These are phyloP conservation scores for Lactarius akahatsu DNA, from an alignment of 768 basidiomycete species.

Conservation along the genomic window DNA sequence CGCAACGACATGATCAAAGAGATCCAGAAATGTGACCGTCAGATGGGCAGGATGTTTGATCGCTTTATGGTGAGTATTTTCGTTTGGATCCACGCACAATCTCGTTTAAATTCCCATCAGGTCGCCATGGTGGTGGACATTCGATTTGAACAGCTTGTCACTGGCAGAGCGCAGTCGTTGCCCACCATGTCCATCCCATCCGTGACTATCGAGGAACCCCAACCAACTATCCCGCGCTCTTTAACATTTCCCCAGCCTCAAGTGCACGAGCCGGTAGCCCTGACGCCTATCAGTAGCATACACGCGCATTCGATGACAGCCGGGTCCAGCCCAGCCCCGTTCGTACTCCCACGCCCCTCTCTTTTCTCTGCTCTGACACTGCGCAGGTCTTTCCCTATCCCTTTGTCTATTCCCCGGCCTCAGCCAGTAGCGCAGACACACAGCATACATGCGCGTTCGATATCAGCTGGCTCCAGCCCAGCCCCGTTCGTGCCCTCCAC, in stretches of 20 bases:
- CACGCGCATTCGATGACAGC: neutral
- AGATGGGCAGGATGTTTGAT: slow-evolving; percentile 20
- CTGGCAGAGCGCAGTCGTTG: slow-evolving; percentile 11
- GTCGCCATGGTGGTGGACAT: slow-evolving; percentile 19
- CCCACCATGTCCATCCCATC: neutral
- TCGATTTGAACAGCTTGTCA: slow-evolving; percentile 13
- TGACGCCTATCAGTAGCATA: neutral
- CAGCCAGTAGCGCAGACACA: neutral
- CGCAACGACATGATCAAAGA: slow-evolving; percentile 18
- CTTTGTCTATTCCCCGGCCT: too few species aligned
- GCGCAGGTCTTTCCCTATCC: slow-evolving; percentile 6
- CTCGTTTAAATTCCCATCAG: neutral
- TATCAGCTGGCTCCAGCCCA: slow-evolving; percentile 3
- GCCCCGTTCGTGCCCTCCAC: neutral
- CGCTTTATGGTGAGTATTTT: slow-evolving; percentile 14
- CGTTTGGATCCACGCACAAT: neutral
- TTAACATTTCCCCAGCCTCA: neutral
- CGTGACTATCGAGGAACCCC: neutral
- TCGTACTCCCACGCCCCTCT: neutral
- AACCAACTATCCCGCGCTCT: neutral
- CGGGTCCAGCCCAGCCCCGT: slow-evolving; percentile 5
- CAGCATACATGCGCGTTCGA: neutral
- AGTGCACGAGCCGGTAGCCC: neutral
- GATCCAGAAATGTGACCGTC: slow-evolving; percentile 19
- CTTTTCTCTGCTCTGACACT: neutral